phyloP scores from a whole-genome alignment of 208 protist genomes.

The Tritrichomonas musculus region DNA sequence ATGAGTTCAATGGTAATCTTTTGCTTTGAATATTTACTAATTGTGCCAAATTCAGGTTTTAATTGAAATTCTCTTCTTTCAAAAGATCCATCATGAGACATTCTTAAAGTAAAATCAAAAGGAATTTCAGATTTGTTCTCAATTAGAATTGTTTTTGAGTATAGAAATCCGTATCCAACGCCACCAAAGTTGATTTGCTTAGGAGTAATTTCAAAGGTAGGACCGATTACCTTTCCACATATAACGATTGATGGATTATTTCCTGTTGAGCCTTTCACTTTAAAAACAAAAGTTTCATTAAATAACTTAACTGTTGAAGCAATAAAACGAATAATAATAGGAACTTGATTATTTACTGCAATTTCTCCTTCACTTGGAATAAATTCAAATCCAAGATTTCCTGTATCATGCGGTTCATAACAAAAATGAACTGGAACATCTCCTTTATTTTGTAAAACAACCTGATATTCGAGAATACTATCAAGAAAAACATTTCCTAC shows the following conservation, averaged over 20 bases:
- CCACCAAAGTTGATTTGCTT: not conserved
- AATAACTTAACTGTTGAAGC: not conserved
- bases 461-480: not conserved
- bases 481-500: not conserved
- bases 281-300: not conserved
- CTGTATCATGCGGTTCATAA: not conserved
- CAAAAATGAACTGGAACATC: conserved; percentile 29
- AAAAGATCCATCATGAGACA: not conserved
- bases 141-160: not conserved
- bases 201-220: not conserved
- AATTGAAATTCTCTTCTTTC: conserved; percentile 9
- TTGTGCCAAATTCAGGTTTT: not conserved
- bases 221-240: conserved; percentile 14
- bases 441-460: not conserved
- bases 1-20: not conserved
- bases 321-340: not conserved
- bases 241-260: not conserved
- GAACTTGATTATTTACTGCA: not conserved
- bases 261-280: not conserved
- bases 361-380: not conserved
- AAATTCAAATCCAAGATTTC: not conserved
- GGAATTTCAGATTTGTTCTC: conserved; percentile 28
- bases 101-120: not conserved
- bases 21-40: not conserved
- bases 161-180: conserved; percentile 4